Base-by-base conservation (phyloP, 768 basidiomycete genomes). In the Suillus hirtellus region DNA sequence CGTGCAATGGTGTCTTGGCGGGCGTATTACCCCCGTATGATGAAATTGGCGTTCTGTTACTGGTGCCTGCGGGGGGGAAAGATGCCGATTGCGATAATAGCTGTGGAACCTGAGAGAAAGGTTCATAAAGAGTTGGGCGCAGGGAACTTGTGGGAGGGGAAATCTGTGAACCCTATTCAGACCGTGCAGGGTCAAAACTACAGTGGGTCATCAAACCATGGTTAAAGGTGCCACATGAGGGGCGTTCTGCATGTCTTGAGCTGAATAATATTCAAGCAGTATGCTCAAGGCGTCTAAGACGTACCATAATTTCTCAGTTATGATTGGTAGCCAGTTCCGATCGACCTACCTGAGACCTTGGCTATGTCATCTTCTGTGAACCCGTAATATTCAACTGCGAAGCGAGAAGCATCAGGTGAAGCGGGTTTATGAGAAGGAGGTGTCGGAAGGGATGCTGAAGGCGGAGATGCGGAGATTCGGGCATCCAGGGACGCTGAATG, bases 381-480 rank as follows among this genome's bases (percentile, higher is more conserved):
- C 14, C 81, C 81, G 70, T 89, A 90, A 70, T 86, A 80, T 66
- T 90, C 87, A 50, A 91, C 77, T 10, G 84, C 88, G 70, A 86
- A 86, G 63, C 89, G 82, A 46, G 85, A 83, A 21, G 85, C 84
- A 69, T 90, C 88, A 58, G 90, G 89, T 43, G 88, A 89, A 43
- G 85, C 79, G 19, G 89, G 84, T 67, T 91, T 88, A 68, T 91
- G 85, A 27, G 90, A 87, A 27, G 92, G 92, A 40, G 92, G 92
- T 7, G 90, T 93, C 58, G 89, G 92, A 66, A 93, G 81, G 24
- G 90, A 90, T 52, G 89, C 82, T 17, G 89, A 87, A 27, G 91
- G 89, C 2, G 89, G 83, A 44, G 88, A 82, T 34, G 82, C 82
- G 21, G 89, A 86, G 68, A 93, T 86, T 61, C 92, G 84, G 49